phyloP scores from a whole-genome alignment of 2,329 filamentous ascomycete genomes.

The Fusarium sp. region DNA sequence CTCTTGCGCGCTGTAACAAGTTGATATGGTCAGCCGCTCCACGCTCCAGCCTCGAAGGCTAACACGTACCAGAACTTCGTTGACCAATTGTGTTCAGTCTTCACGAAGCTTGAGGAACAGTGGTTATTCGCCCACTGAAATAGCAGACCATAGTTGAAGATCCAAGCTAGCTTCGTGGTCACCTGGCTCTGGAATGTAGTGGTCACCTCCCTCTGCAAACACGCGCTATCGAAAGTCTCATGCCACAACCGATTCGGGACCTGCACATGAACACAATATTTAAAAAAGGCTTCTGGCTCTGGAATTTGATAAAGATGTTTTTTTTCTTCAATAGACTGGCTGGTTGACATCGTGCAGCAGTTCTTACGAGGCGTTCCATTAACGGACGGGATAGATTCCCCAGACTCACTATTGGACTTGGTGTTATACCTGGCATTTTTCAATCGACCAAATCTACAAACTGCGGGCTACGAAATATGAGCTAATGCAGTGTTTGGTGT shows the following conservation, averaged over 20 bases:
- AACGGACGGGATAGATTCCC: background rate
- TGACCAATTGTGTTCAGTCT: background rate
- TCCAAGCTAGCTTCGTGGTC: background rate
- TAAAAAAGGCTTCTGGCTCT: background rate
- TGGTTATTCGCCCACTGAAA: background rate
- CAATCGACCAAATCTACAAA: fast-evolving
- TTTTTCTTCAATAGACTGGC: no score
- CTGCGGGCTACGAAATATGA: background rate
- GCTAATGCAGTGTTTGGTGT: background rate
- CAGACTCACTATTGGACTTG: no score
- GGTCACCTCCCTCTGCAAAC: background rate
- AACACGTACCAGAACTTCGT: background rate
- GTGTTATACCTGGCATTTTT: fast-evolving
- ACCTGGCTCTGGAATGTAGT: background rate
- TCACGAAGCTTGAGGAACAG: background rate
- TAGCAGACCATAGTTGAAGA: background rate
- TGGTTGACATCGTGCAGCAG: no score
- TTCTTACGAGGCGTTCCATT: background rate
- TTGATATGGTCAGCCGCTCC: background rate
- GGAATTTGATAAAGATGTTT: no score
- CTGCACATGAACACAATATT: no score
- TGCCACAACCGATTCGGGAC: background rate
- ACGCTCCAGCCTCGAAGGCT: background rate
- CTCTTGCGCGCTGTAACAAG: background rate
- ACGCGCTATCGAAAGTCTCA: background rate